Percentiles rank a stretch among this genome's conserved stretches.
Evolutionary conservation across 306 rosid genomes (phyloP).

Genomic region (Dalbergia cultrata): DNA sequence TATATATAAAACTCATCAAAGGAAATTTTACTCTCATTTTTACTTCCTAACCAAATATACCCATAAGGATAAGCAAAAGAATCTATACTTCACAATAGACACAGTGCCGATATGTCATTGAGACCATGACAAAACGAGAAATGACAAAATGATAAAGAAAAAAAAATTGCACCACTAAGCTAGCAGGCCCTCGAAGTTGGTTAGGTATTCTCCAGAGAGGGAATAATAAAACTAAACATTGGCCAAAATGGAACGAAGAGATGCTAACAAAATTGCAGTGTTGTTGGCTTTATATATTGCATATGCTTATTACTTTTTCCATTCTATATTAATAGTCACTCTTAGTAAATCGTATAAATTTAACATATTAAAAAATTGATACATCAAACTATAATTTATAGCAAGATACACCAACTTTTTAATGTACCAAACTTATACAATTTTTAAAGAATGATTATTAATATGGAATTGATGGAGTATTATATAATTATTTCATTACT

Average conservation of each 20-base stretch:
- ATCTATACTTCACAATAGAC: conserved; percentile 23
- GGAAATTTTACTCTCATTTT: too few species aligned
- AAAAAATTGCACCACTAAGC: neutral
- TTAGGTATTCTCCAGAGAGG: conserved; percentile 5
- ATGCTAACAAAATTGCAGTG: neutral
- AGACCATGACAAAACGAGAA: conserved; percentile 32
- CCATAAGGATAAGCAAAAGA: conserved; percentile 30
- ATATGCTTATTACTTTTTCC: neutral
- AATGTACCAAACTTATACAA: too few species aligned
- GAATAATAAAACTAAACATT: neutral
- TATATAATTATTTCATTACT: conserved; percentile 27
- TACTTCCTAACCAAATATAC: too few species aligned
- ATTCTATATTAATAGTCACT: too few species aligned
- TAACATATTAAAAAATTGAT: too few species aligned
- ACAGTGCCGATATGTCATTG: neutral
- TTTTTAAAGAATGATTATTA: too few species aligned
- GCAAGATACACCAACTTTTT: too few species aligned
- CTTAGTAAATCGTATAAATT: too few species aligned
- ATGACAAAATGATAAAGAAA: neutral
- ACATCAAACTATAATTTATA: too few species aligned
- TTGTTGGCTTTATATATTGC: neutral
- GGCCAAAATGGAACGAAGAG: neutral
- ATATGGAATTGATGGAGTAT: neutral
- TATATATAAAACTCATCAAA: too few species aligned
- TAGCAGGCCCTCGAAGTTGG: conserved; percentile 24